Base-by-base conservation (phyloP, 179 eudicot genomes). In the Pouteria campechiana region DNA sequence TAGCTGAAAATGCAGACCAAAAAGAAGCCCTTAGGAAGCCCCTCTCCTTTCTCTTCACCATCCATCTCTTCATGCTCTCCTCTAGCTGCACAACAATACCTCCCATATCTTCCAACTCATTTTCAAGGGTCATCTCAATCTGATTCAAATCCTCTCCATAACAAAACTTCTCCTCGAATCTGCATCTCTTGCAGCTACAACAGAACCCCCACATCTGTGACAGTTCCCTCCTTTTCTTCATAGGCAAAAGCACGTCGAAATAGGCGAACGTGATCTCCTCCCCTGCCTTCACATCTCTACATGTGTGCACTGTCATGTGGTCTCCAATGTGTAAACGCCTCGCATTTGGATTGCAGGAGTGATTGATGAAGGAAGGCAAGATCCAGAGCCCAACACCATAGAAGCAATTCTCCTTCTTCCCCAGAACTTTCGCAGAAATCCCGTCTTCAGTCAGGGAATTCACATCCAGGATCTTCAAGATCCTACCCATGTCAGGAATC, bases 301-400 rank as follows among this genome's bases (percentile, higher is more conserved):
- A 75, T 40, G 92, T 92, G 32, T 77, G 75, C 41, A 83, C 70
- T 1, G 66, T 40, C 12, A 80, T 68, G 52, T 75, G 41, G 55
- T 88, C 97, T 19, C 92, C 94, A 36, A 88, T 38, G 59, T 88
- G 97, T 40, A 78, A 52, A 1, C 94, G 48, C 67, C 88, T 61
- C 27, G 72, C 76, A 48, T 69, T 89, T 1, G 95, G 97, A 17
- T 48, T 59, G 46, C 95, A 84, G 9, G 93, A 85, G 51, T 84
- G 97, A 54, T 89, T 89, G 30, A 89, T 69, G 19, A 84, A 73
- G 2, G 83, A 75, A 10, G 95, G 66, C n/a, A 89, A 60, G 16
- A 78, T 4, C 97, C 97, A 89, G 18, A 89, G 41, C 22, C 97
- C 97, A 3, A 89, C 71, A 1, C 97, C 95, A 67, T 81, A 68